Evolutionary conservation across 2,329 filamentous ascomycete genomes (phyloP).

Genomic region (Corinectria fuckeliana): DNA sequence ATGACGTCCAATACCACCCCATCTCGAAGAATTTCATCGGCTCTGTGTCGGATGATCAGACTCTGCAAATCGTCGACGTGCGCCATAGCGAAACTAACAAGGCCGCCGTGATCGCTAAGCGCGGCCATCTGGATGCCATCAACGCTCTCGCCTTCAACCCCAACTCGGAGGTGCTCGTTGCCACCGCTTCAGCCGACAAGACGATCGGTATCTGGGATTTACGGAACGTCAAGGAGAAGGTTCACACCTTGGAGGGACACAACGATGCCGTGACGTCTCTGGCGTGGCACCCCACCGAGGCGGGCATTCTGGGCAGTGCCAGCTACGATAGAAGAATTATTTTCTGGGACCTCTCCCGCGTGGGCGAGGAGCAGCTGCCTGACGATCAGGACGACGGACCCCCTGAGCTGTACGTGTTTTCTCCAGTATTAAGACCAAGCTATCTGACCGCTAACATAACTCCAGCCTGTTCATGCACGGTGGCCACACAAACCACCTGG

Average conservation of each 20-base stretch:
- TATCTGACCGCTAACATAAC: constrained; percentile 29
- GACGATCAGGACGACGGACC: constrained; percentile 96
- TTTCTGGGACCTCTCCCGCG: constrained; percentile 93
- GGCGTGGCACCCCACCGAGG: constrained; percentile 92
- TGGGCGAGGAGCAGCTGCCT: constrained; percentile 92
- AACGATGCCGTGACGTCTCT: constrained; percentile 89
- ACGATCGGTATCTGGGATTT: constrained; percentile 96
- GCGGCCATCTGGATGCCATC: constrained; percentile 89
- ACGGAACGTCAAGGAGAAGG: constrained; percentile 85
- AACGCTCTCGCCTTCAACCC: constrained; percentile 97
- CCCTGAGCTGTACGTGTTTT: constrained; percentile 84
- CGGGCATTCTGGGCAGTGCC: constrained; percentile 85
- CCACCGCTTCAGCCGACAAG: constrained; percentile 94
- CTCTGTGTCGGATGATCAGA: constrained; percentile 93
- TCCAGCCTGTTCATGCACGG: constrained; percentile 94
- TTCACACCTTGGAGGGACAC: constrained; percentile 90
- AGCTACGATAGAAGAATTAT: constrained; percentile 93
- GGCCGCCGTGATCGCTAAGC: constrained; percentile 71
- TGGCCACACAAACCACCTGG: constrained; percentile 94
- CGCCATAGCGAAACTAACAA: constrained; percentile 70
- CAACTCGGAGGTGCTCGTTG: constrained; percentile 85
- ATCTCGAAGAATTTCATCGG: constrained; percentile 85
- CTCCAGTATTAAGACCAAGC: not conserved
- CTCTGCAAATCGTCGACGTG: constrained; percentile 90
- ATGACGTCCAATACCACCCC: constrained; percentile 96